These are phyloP conservation scores for Bacidia gigantensis DNA, from an alignment of 495 filamentous ascomycete species.

Conservation along the genomic window DNA sequence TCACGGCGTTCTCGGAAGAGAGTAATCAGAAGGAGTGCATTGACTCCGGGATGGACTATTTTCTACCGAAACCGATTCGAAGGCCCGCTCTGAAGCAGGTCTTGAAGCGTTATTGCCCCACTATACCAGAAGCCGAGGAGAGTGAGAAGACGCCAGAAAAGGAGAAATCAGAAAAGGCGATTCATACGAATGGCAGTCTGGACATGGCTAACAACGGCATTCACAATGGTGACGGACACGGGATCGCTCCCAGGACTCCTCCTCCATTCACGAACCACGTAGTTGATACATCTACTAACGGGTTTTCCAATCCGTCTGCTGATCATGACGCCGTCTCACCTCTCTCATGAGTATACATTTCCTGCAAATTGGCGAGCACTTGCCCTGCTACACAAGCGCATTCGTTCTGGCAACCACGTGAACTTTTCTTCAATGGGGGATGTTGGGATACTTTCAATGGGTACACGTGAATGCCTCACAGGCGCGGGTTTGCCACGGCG, in stretches of 20 bases:
- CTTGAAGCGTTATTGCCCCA: slow-evolving; percentile 49
- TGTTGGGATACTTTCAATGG: too few relatives aligned
- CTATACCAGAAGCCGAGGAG: slow-evolving; percentile 40
- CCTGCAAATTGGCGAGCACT: too few relatives aligned
- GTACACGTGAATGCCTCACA: too few relatives aligned
- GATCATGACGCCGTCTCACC: neutral
- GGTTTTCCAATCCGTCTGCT: neutral
- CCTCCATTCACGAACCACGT: too few relatives aligned
- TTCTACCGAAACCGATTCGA: slow-evolving; percentile 69
- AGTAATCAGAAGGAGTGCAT: slow-evolving; percentile 77
- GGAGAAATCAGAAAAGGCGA: neutral
- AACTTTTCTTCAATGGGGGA: too few relatives aligned
- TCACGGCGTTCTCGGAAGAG: slow-evolving; percentile 84
- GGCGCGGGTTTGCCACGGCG: too few relatives aligned
- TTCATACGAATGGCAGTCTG: neutral
- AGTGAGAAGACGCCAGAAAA: slow-evolving; percentile 13
- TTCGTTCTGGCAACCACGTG: too few relatives aligned
- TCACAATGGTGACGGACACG: neutral
- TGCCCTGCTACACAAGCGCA: too few relatives aligned
- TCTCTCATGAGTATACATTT: neutral
- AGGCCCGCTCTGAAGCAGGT: slow-evolving; percentile 75
- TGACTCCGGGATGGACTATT: slow-evolving; percentile 62
- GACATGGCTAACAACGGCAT: neutral
- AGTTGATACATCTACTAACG: too few relatives aligned
- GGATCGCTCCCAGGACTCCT: neutral